Evolutionary conservation across 1,284 basidiomycete species (phyloP).

Genomic region (Melampsora larici-populina): DNA sequence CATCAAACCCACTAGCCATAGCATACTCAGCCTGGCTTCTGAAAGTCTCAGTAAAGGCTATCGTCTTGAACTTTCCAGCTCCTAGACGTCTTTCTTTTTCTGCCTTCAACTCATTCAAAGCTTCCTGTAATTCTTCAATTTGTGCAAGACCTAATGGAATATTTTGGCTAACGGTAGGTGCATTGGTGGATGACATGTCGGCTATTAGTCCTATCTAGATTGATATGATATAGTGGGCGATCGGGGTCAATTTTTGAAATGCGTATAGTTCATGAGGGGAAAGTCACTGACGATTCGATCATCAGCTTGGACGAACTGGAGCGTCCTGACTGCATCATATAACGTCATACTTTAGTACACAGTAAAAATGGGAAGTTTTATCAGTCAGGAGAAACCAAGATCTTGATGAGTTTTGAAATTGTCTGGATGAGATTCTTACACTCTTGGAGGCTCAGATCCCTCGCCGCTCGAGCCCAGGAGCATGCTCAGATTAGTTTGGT

Average conservation of each 20-base stretch:
- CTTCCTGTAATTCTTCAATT: conserved; percentile 56
- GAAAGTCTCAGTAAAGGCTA: conserved; percentile 56
- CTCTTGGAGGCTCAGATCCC: conserved; percentile 38
- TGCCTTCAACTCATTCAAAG: conserved; percentile 54
- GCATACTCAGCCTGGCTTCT: conserved; percentile 51
- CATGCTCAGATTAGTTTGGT: conserved; percentile 38
- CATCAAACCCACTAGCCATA: conserved; percentile 53
- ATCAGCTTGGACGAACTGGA: conserved; percentile 54
- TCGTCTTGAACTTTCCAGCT: conserved; percentile 50
- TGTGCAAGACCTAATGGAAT: conserved; percentile 55
- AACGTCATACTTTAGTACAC: conserved; percentile 51
- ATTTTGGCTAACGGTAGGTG: conserved; percentile 51
- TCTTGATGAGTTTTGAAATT: background rate
- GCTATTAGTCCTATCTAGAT: conserved; percentile 55
- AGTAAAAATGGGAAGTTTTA: background rate
- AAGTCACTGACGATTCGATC: conserved; percentile 51
- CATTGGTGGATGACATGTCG: conserved; percentile 54
- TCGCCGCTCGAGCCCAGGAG: conserved; percentile 35
- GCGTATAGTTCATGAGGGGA: background rate
- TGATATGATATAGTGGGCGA: background rate
- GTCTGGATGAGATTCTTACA: conserved; percentile 4
- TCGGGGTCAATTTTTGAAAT: background rate
- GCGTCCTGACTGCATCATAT: conserved; percentile 54
- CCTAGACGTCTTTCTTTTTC: conserved; percentile 53
- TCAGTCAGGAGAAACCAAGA: background rate